Evolutionary conservation across 305 asterid genomes (phyloP).

Genomic region (Euphrasia arctica): DNA sequence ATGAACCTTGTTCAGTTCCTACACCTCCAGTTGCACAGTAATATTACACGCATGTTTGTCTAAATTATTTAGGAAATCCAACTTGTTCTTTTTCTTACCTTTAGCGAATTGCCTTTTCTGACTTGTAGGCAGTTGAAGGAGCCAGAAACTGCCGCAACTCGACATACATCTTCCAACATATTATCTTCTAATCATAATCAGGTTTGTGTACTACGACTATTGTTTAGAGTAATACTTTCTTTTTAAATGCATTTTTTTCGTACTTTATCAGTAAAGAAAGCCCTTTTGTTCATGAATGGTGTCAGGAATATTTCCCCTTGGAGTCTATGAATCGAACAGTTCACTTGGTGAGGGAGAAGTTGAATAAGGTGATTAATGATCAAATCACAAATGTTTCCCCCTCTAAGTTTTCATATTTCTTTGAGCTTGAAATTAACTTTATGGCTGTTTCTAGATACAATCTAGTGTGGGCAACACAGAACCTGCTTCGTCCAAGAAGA

Average conservation of each 20-base stretch:
- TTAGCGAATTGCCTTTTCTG: neutral
- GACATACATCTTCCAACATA: conserved; percentile 33
- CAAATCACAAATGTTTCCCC: neutral
- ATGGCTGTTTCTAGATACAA: conserved; percentile 43
- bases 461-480: conserved; percentile 42
- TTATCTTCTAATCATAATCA: conserved; percentile 37
- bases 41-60: conserved; percentile 1
- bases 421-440: conserved; percentile 11
- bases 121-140: conserved; percentile 34
- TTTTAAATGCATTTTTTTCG: neutral
- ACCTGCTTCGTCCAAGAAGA: conserved; percentile 53
- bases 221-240: conserved; percentile 3
- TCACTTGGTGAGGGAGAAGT: conserved; percentile 69
- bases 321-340: conserved; percentile 87
- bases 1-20: conserved; percentile 27
- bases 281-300: conserved; percentile 14
- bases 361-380: conserved; percentile 47
- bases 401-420: neutral
- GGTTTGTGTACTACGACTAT: conserved; percentile 36
- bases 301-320: conserved; percentile 72
- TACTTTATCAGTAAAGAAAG: conserved; percentile 9
- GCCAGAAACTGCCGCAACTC: conserved; percentile 24
- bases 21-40: conserved; percentile 39
- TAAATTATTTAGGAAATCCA: neutral
- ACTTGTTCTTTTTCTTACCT: conserved; percentile 13